A percentile compares a stretch with the other conserved stretches of the same genome.
These are phyloP conservation scores for Primulina eburnea DNA, from an alignment of 257 asterid genomes.

Conservation along the genomic window DNA sequence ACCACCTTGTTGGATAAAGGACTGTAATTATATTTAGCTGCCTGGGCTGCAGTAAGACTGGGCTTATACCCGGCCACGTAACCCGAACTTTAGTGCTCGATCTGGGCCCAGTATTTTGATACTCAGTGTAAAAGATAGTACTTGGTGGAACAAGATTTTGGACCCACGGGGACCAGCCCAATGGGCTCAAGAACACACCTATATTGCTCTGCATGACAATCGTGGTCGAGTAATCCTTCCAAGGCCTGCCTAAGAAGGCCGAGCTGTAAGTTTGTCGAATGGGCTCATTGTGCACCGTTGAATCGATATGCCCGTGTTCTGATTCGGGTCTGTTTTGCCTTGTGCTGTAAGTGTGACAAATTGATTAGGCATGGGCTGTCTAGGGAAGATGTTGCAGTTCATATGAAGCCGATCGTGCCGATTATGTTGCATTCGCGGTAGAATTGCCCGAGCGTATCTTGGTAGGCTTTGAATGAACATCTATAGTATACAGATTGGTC, in stretches of 20 bases:
- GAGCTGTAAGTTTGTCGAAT: slow-evolving; percentile 45
- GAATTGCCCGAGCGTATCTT: slow-evolving; percentile 91
- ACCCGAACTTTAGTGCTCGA: slow-evolving; percentile 41
- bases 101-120: slow-evolving; percentile 63
- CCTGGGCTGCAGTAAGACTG: slow-evolving; percentile 35
- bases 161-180: slow-evolving; percentile 73
- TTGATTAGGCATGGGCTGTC: slow-evolving; percentile 72
- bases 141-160: slow-evolving; percentile 36
- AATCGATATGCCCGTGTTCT: slow-evolving; percentile 62
- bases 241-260: slow-evolving; percentile 73
- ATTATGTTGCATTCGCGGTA: slow-evolving; percentile 73
- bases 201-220: slow-evolving; percentile 52
- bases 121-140: slow-evolving; percentile 62
- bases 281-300: slow-evolving; percentile 61
- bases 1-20: slow-evolving; percentile 51
- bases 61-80: slow-evolving; percentile 62
- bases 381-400: slow-evolving; percentile 61
- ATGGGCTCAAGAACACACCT: slow-evolving; percentile 51
- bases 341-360: slow-evolving; percentile 88
- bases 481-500: slow-evolving; percentile 60
- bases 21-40: slow-evolving; percentile 39
- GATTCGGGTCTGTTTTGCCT: slow-evolving; percentile 73
- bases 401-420: slow-evolving; percentile 82
- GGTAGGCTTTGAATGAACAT: slow-evolving; percentile 67
- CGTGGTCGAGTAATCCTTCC: slow-evolving; percentile 68